Conservation (phyloP, 1,284 basidiomycete genomes). For the Ceratobasidium sp. region DNA sequence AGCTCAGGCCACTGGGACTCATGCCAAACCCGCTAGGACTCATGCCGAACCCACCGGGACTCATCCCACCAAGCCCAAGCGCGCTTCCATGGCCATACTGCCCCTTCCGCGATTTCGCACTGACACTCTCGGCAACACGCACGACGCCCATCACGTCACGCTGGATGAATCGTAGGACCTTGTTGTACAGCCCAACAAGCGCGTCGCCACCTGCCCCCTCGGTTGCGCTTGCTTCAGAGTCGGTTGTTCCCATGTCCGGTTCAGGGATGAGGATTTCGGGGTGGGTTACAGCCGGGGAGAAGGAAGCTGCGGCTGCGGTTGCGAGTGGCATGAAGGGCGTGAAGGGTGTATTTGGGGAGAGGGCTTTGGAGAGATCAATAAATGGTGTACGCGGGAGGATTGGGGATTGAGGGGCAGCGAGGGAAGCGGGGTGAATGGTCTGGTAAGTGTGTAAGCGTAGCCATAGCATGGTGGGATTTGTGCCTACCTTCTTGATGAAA, state of each 20-base stretch:
- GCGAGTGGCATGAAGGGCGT: slow-evolving; percentile 73
- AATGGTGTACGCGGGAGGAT: slow-evolving; percentile 78
- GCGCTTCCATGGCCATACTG: not conserved
- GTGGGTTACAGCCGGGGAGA: slow-evolving; percentile 22
- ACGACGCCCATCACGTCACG: slow-evolving; percentile 70
- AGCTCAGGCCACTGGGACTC: not conserved
- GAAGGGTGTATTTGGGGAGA: slow-evolving; percentile 60
- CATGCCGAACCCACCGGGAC: slow-evolving; percentile 30
- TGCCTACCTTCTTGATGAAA: slow-evolving; percentile 78
- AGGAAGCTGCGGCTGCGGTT: slow-evolving; percentile 43
- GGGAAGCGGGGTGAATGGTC: slow-evolving; percentile 76
- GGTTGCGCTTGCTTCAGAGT: not conserved
- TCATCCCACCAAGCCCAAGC: slow-evolving; percentile 2
- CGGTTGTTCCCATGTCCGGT: slow-evolving; percentile 8
- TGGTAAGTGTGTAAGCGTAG: slow-evolving; percentile 53
- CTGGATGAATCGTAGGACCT: slow-evolving; percentile 82
- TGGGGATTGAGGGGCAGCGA: slow-evolving; percentile 75
- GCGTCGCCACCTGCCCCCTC: slow-evolving; percentile 66
- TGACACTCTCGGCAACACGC: slow-evolving; percentile 70
- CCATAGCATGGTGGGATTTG: slow-evolving; percentile 16
- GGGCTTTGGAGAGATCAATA: slow-evolving; percentile 53
- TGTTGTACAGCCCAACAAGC: slow-evolving; percentile 81
- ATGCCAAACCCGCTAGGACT: slow-evolving; percentile 42
- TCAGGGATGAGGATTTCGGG: slow-evolving; percentile 42
- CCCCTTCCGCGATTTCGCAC: slow-evolving; percentile 56